Evolutionary conservation across 73 alveolate species (phyloP).

Genomic region (Diophrys sp.): DNA sequence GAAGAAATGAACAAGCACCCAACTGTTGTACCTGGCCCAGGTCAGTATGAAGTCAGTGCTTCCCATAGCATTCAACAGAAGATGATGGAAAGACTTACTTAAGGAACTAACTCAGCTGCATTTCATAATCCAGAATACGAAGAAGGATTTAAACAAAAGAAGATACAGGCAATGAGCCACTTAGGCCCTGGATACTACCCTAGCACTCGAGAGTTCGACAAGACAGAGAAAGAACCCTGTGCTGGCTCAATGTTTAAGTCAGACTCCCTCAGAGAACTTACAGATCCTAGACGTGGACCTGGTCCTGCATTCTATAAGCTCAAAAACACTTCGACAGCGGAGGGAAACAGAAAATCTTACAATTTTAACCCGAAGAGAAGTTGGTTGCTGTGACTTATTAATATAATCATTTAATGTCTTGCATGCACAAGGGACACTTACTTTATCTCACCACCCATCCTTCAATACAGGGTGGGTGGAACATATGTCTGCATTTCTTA

Average conservation of each 20-base stretch:
- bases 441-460: not conserved
- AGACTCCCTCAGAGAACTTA: conserved; percentile 51
- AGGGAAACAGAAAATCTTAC: conserved; percentile 7
- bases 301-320: conserved; percentile 68
- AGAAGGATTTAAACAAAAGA: too few relatives aligned
- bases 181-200: conserved; percentile 12
- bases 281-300: conserved; percentile 37
- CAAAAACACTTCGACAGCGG: too few relatives aligned
- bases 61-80: too few relatives aligned
- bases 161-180: not conserved
- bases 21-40: conserved; percentile 14
- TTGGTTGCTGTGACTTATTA: conserved; percentile 40
- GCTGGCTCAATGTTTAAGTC: conserved; percentile 48
- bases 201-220: not conserved
- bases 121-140: too few relatives aligned
- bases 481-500: not conserved
- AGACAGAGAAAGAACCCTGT: conserved; percentile 22
- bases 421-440: not conserved
- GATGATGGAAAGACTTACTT: too few relatives aligned
- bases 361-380: conserved; percentile 41
- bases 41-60: conserved; percentile 5
- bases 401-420: not conserved
- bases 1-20: conserved; percentile 22
- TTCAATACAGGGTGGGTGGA: not conserved
- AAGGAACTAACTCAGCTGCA: too few relatives aligned